Conservation (phyloP, 2,329 filamentous ascomycete species). For the Xylariaceae sp. region DNA sequence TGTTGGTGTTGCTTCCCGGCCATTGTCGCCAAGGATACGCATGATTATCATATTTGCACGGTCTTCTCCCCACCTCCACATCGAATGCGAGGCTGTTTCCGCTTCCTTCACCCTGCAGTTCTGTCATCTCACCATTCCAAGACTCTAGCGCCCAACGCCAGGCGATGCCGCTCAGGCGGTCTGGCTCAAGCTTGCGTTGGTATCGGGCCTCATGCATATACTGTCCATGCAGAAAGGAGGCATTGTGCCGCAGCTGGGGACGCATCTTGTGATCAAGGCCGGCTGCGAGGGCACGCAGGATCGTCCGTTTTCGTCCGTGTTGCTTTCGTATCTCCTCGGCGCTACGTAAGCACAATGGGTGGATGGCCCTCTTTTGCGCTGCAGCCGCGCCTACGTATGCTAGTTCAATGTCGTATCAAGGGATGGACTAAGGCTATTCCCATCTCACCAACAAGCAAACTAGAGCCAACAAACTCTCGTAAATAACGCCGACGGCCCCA, state of each 20-base stretch:
- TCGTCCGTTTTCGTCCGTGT: slow-evolving; percentile 8
- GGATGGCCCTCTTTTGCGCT: neutral
- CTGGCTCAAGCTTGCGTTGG: slow-evolving; percentile 6
- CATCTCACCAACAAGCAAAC: slow-evolving; percentile 11
- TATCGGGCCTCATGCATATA: slow-evolving; percentile 17
- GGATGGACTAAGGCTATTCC: slow-evolving; percentile 2
- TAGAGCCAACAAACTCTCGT: neutral
- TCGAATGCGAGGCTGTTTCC: slow-evolving; percentile 30
- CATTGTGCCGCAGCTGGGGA: slow-evolving; percentile 4
- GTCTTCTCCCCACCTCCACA: slow-evolving; percentile 12
- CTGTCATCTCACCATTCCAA: slow-evolving; percentile 28
- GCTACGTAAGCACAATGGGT: slow-evolving; percentile 7
- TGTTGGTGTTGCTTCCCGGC: neutral
- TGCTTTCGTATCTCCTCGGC: slow-evolving; percentile 7
- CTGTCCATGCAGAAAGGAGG: slow-evolving; percentile 5
- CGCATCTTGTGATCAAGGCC: slow-evolving; percentile 16
- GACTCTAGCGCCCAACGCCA: slow-evolving; percentile 27
- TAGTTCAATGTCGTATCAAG: slow-evolving; percentile 9
- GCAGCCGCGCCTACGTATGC: slow-evolving; percentile 11
- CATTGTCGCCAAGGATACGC: neutral
- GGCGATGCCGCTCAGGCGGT: slow-evolving; percentile 12
- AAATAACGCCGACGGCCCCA: neutral
- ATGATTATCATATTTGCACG: neutral
- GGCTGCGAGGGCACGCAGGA: slow-evolving; percentile 19
- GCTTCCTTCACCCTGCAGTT: slow-evolving; percentile 41